phyloP scores from a whole-genome alignment of 2,329 filamentous ascomycete species.

The Neurospora sp. region DNA sequence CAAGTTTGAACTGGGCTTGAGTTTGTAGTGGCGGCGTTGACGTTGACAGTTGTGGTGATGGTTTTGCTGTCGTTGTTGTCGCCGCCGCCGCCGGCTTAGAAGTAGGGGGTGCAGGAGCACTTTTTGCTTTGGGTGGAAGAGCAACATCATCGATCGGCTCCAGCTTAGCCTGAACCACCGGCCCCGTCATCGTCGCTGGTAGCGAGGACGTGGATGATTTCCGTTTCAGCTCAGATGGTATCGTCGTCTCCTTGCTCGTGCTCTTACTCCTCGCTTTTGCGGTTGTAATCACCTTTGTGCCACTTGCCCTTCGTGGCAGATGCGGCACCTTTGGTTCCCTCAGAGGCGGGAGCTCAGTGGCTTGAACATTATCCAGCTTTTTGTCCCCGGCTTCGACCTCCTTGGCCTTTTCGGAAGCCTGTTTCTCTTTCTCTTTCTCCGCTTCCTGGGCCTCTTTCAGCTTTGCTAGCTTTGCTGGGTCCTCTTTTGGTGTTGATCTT shows the following conservation, averaged over 20 bases:
- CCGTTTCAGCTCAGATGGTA: not conserved
- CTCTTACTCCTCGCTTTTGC: not conserved
- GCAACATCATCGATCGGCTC: constrained; percentile 2
- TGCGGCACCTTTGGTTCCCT: not conserved
- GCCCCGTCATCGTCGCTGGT: not conserved
- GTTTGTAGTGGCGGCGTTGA: not conserved
- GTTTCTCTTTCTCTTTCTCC: constrained; percentile 1
- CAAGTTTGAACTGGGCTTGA: not conserved
- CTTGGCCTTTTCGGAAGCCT: not conserved
- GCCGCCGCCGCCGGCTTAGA: not conserved
- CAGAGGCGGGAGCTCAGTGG: not conserved
- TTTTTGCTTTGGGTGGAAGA: not conserved
- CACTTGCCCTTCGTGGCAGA: not conserved
- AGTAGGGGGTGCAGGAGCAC: not conserved
- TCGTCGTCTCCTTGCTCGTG: not conserved
- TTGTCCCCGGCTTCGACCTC: not conserved
- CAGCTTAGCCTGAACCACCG: not conserved
- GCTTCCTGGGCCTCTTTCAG: constrained; percentile 2
- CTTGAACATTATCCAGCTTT: not conserved
- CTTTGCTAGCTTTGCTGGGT: not conserved
- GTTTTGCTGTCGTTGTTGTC: not conserved
- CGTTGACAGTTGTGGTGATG: not conserved
- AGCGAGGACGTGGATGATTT: not conserved
- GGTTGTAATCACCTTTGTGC: not conserved
- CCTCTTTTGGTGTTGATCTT: not conserved